Evolutionary conservation across 2,329 filamentous ascomycete species (phyloP), one percentile per base, ranked within the genome.

Genomic region (Sporothrix inflata): DNA sequence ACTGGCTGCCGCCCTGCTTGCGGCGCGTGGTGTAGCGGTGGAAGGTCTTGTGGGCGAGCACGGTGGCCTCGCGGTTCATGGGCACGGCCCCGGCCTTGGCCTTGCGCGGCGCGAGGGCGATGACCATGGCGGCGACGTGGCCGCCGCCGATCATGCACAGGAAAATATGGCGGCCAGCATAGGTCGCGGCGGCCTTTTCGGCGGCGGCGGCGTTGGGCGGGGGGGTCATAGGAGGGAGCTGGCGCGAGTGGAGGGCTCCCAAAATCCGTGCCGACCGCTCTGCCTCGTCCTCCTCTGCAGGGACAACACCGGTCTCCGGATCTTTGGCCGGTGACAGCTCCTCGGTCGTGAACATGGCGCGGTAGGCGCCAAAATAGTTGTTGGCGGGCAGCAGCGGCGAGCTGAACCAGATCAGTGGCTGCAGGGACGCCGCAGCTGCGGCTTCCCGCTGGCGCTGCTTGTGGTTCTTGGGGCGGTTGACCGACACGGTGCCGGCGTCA

Each of bases 111-210:
- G 93, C 90, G 4, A 98, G 86, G 0, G 94, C 94, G 12, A 99
- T 92, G 12, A 98, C 86, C 94, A 98, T 98, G 68, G 93, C 96
- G 0, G 96, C 96, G 79, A 99, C 99, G 80, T 99, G 96, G 0
- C 96, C 96, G 73, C 96, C 96, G 30, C 96, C 96, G 68, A 99
- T 97, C 96, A 99, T 99, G 82, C 94, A 98, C 65, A 99, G 87
- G 79, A 99, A 98, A 67, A 97, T 90, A 79, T 98, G 94, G 1
- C 94, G 93, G 8, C 91, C 90, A 30, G 90, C 88, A 78, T 91
- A 89, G 3, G 84, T 84, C 11, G 87, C 82, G 24, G 61, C n/a
- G 24, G 70, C 70, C 34, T 47, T 65, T 16, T 65, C 70, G 16
- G 47, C 1, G 85, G 83, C 2, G 87, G 84, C 5, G 89, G 38